Evolutionary conservation across 768 basidiomycete genomes (phyloP).

Genomic region (Rhodotorula babjevae): DNA sequence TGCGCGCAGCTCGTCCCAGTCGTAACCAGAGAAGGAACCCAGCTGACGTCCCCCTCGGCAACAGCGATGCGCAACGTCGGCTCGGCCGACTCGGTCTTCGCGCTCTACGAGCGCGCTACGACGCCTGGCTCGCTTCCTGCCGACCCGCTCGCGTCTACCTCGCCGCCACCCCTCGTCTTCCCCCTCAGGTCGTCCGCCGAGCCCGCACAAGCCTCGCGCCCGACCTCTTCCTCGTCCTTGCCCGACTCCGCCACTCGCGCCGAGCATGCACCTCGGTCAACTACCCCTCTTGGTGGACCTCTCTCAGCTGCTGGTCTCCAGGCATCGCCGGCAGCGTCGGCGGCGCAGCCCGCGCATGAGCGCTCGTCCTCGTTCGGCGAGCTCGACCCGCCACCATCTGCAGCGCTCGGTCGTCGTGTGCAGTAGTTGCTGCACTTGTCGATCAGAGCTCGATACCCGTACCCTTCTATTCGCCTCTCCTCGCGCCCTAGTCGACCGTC

Average conservation of each 20-base stretch:
- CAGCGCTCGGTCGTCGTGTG: slow-evolving; percentile 12
- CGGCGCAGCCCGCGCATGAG: neutral
- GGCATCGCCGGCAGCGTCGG: too few species aligned
- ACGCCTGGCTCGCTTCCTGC: slow-evolving; percentile 7
- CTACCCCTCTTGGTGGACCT: neutral
- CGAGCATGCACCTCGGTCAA: too few species aligned
- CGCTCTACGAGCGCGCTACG: slow-evolving; percentile 15
- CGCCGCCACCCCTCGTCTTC: neutral
- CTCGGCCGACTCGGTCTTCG: slow-evolving; percentile 22
- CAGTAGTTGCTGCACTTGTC: neutral
- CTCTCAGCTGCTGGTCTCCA: too few species aligned
- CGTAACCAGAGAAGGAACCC: too few species aligned
- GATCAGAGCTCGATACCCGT: too few species aligned
- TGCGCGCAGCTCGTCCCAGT: neutral
- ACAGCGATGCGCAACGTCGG: neutral
- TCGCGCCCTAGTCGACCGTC: too few species aligned
- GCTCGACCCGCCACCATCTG: slow-evolving; percentile 1
- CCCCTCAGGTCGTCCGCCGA: neutral
- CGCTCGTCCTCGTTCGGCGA: slow-evolving; percentile 1
- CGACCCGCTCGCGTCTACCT: neutral
- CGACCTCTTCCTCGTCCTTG: neutral
- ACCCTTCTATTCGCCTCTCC: neutral
- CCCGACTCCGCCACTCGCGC: too few species aligned
- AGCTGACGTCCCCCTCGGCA: neutral
- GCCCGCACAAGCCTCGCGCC: neutral